Percentiles rank a stretch among this genome's conserved stretches.
Evolutionary conservation across 352 stramenopile genomes (phyloP).

Genomic region (Achlya hypogyna): DNA sequence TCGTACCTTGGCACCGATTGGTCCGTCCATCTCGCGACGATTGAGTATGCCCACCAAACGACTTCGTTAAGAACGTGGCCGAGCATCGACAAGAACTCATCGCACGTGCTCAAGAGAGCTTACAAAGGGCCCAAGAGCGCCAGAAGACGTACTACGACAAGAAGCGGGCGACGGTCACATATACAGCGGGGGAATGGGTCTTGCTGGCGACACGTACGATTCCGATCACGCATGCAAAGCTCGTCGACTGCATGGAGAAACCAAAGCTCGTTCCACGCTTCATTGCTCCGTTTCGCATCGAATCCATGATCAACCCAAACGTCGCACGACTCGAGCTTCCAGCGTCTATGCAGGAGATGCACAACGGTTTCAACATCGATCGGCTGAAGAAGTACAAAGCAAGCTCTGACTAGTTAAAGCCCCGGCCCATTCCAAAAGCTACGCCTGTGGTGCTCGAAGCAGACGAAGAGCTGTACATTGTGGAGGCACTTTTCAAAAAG

Average conservation of each 20-base stretch:
- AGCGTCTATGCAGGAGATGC: background rate
- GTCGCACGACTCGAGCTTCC: background rate
- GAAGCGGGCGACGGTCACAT: background rate
- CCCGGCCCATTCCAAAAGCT: background rate
- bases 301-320: background rate
- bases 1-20: slow-evolving; percentile 24
- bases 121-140: background rate
- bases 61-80: background rate
- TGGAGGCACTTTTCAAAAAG: background rate
- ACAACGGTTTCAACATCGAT: background rate
- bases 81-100: background rate
- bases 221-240: background rate
- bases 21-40: slow-evolving; percentile 17
- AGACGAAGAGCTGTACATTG: background rate
- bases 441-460: background rate
- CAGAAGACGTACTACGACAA: slow-evolving; percentile 12
- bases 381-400: background rate
- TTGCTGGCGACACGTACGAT: background rate
- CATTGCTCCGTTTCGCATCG: background rate
- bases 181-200: background rate
- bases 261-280: background rate
- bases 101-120: background rate
- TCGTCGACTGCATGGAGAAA: background rate
- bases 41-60: slow-evolving; percentile 24
- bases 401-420: background rate